phyloP scores from a whole-genome alignment of 306 rosid genomes.

The Luffa aegyptiaca region DNA sequence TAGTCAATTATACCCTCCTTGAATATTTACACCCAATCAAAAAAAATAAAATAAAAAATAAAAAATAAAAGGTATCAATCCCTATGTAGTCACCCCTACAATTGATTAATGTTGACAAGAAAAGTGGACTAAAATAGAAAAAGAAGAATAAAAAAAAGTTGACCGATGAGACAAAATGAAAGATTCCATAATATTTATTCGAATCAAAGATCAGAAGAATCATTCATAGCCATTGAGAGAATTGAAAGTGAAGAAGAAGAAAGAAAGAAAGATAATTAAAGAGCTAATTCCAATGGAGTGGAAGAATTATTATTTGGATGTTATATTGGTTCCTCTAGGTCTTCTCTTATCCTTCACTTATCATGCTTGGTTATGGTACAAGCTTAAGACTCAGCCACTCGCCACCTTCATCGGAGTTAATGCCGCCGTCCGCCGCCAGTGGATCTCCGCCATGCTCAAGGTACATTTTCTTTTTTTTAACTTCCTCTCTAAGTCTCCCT shows the following conservation, averaged over 20 bases:
- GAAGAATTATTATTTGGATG: slow-evolving; percentile 16
- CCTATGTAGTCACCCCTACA: no score
- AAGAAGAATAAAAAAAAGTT: background rate
- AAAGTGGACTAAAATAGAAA: background rate
- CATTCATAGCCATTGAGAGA: background rate
- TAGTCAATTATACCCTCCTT: no score
- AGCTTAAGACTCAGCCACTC: slow-evolving; percentile 16
- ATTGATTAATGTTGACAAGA: background rate
- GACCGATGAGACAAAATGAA: background rate
- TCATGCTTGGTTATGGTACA: slow-evolving; percentile 20
- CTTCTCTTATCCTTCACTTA: background rate
- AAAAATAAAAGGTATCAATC: background rate
- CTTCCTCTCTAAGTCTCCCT: background rate
- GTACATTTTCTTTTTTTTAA: background rate
- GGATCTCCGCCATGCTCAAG: slow-evolving; percentile 13
- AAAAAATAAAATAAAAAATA: background rate
- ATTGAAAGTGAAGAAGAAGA: background rate
- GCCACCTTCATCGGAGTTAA: slow-evolving; percentile 14
- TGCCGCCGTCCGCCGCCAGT: slow-evolving; percentile 5
- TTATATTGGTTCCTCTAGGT: slow-evolving; percentile 10
- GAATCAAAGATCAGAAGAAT: background rate
- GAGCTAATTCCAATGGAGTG: slow-evolving; percentile 10
- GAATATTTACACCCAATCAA: background rate
- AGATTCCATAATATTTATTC: background rate
- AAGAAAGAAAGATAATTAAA: no score